Evolutionary conservation across 129 eudicot species (phyloP), one percentile per base, ranked within the genome.

Genomic region (Kitagawia praeruptora): DNA sequence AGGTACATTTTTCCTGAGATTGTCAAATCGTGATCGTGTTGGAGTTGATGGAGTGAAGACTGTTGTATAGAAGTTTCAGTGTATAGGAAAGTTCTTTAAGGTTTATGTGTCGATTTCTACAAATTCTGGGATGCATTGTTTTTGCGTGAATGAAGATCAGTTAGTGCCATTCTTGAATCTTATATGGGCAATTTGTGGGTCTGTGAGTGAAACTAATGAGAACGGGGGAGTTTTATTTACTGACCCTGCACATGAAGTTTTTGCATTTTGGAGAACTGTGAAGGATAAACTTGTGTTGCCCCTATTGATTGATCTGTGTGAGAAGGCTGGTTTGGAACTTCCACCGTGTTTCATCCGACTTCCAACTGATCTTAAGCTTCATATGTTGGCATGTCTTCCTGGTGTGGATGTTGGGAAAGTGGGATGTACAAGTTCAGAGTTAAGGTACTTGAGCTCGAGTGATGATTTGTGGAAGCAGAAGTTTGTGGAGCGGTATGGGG

Each of bases 401-500:
- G 93, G 90, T n/a, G 85, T 72, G 2, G 91, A 84, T 58, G 67
- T 92, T 71, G 97, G 96, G 0, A 90, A 67, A 46, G 81, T 87
- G 78, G 83, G 87, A 16, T 87, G 89, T 76, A 85, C 81, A 23
- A 87, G 85, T 69, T 84, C 90, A 0, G 97, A 92, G 78, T 38
- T 92, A 82, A 74, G 88, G 25, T 88, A 87, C 45, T 63, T 92
- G 47, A 79, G 86, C 4, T 88, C 91, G 8, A 87, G 81, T 18
- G 89, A 88, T 39, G 93, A 88, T 42, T 42, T 92, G 27, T 92
- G 96, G 97, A 90, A 77, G 81, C 70, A 76, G 70, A 93, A 88
- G 82, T 90, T 58, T 78, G 47, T 31, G 12, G 89, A 88, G 82
- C 83, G 88, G 67, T 94, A 91, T 71, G 89, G 93, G 18, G 66